Evolutionary conservation across 2,329 filamentous ascomycete species (phyloP).

Genomic region (Rhinocladiella mackenziei): DNA sequence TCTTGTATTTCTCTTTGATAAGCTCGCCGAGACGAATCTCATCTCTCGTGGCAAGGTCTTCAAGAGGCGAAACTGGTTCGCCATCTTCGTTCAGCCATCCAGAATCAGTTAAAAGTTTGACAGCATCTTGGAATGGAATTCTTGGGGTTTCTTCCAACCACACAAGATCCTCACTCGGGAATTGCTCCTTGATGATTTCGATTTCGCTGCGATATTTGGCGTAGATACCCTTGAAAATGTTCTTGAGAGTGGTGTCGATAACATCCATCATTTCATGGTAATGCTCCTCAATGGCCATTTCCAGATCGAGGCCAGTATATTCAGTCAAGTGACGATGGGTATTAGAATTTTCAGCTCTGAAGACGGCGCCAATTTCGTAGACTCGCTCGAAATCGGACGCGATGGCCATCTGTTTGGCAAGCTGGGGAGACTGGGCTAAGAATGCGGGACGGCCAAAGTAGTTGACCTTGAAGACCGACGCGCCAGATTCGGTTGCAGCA

Average conservation of each 20-base stretch:
- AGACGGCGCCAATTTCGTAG: conserved; percentile 85
- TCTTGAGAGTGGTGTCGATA: conserved; percentile 76
- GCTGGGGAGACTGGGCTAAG: conserved; percentile 83
- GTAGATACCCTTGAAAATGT: conserved; percentile 70
- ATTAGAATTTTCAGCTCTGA: conserved; percentile 92
- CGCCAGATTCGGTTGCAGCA: conserved; percentile 83
- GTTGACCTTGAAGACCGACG: conserved; percentile 85
- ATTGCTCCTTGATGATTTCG: conserved; percentile 73
- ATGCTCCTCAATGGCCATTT: conserved; percentile 85
- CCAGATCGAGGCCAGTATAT: conserved; percentile 86
- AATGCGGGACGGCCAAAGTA: conserved; percentile 88
- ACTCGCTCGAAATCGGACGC: conserved; percentile 84
- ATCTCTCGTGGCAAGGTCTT: conserved; percentile 79
- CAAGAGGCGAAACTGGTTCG: conserved; percentile 63
- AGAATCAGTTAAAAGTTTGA: conserved; percentile 74
- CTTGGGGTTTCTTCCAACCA: conserved; percentile 83
- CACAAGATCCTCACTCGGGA: conserved; percentile 79
- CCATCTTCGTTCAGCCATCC: conserved; percentile 76
- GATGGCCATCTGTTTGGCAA: conserved; percentile 90
- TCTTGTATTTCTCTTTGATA: conserved; percentile 78
- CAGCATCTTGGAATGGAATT: conserved; percentile 72
- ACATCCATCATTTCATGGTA: conserved; percentile 82
- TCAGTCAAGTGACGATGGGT: conserved; percentile 92
- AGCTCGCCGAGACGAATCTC: conserved; percentile 82
- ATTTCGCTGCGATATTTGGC: conserved; percentile 66